Evolutionary conservation across 805 yeast genomes (phyloP).

Genomic region (Zygoascus biomembranicola): DNA sequence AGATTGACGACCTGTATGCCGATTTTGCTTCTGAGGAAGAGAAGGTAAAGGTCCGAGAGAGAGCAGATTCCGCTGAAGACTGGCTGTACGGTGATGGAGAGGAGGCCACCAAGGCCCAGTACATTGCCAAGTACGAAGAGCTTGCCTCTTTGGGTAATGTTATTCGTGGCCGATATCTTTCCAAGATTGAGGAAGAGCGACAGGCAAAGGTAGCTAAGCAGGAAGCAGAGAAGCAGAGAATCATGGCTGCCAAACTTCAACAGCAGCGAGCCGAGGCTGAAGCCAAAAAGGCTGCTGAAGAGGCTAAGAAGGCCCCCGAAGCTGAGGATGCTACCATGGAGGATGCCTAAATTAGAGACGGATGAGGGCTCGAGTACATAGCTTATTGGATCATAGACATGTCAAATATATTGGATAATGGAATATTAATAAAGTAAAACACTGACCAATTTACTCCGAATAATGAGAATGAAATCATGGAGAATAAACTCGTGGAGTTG

Average conservation of each 20-base stretch:
- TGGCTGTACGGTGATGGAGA: conserved; percentile 98
- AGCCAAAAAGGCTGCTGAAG: conserved; percentile 27
- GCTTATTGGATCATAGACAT: neutral
- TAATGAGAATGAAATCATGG: too few relatives aligned
- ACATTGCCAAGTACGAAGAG: conserved; percentile 97
- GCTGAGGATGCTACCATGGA: conserved; percentile 2
- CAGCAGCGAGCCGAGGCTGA: conserved; percentile 61
- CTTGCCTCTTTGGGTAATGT: conserved; percentile 90
- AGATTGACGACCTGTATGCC: conserved; percentile 85
- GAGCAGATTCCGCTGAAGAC: conserved; percentile 84
- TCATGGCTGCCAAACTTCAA: conserved; percentile 74
- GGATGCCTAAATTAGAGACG: neutral
- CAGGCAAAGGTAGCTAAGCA: conserved; percentile 79
- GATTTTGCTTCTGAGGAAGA: conserved; percentile 86
- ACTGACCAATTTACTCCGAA: too few relatives aligned
- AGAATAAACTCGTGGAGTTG: too few relatives aligned
- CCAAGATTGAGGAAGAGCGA: conserved; percentile 91
- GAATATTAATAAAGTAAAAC: neutral
- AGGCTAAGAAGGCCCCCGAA: conserved; percentile 21
- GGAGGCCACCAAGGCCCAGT: conserved; percentile 92
- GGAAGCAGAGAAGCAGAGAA: conserved; percentile 79
- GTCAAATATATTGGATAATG: neutral
- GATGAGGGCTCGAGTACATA: neutral
- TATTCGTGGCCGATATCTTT: conserved; percentile 88
- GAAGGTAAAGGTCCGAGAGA: conserved; percentile 65